Evolutionary conservation across 1,139 yeast genomes (phyloP).

Genomic region (Oligophagozyma castellii): DNA sequence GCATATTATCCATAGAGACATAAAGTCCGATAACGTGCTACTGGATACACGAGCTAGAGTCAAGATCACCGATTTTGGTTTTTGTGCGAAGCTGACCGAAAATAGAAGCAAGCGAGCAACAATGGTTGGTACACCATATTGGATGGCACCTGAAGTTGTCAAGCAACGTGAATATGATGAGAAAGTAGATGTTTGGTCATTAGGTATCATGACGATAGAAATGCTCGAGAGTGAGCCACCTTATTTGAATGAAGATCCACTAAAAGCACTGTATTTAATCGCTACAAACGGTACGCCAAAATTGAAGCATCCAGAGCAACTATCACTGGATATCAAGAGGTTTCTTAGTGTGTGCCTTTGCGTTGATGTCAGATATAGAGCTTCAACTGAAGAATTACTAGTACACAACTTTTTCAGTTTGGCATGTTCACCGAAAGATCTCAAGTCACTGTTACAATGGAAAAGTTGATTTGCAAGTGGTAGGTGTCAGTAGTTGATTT

Average conservation of each 20-base stretch:
- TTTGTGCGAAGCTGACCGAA: conserved; percentile 91
- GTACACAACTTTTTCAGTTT: conserved; percentile 64
- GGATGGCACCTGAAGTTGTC: conserved; percentile 99
- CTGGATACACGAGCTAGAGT: conserved; percentile 80
- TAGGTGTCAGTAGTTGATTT: too few relatives aligned
- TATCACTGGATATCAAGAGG: conserved; percentile 69
- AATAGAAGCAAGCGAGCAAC: conserved; percentile 91
- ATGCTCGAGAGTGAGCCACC: conserved; percentile 99
- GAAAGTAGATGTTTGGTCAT: conserved; percentile 94
- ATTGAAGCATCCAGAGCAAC: conserved; percentile 69
- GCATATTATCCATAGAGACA: conserved; percentile 90
- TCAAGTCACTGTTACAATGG: conserved; percentile 64
- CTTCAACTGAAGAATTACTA: conserved; percentile 76
- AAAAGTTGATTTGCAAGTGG: too few relatives aligned
- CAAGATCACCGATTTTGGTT: conserved; percentile 94
- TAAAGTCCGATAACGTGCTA: conserved; percentile 86
- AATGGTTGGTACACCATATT: conserved; percentile 98
- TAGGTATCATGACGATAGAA: conserved; percentile 96
- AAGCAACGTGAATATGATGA: conserved; percentile 94
- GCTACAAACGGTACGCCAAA: conserved; percentile 97
- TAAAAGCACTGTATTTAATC: conserved; percentile 75
- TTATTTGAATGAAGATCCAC: conserved; percentile 88
- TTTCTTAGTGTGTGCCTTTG: conserved; percentile 86
- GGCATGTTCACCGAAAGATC: conserved; percentile 55
- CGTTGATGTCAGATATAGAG: conserved; percentile 88